Evolutionary conservation across 495 filamentous ascomycete genomes (phyloP), one percentile per base, ranked within the genome.

Genomic region (Cercophora newfieldiana): DNA sequence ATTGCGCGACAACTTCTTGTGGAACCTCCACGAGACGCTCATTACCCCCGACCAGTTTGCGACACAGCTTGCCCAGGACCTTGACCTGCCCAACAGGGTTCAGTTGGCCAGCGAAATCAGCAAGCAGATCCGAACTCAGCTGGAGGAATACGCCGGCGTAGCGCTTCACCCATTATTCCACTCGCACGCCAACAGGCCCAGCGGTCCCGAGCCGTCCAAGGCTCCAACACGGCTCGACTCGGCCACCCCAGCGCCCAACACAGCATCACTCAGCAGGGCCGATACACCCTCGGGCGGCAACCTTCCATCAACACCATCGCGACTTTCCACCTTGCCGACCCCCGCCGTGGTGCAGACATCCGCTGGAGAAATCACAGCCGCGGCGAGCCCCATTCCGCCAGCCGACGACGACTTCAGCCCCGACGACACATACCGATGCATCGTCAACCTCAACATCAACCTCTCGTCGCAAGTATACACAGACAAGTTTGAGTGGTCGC

Each of bases 401-500:
- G 63, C 68, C 21, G 53, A 49, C 24, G 71, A 71, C 56, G 67
- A 74, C 63, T 63, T 65, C 56, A 94, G 94, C 75, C 92, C 90
- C 6, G 92, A 96, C 74, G 94, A 97, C 76, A 91, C 91, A 3
- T 96, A 97, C 74, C 87, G 93, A 63, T 97, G 93, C 73, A 89
- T 98, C 74, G 87, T 98, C 71, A 91, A 83, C 57, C 85, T 99
- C 24, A 96, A 91, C 75, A 93, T 99, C 71, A 97, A 97, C 69
- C 85, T 98, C 22, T 89, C 91, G 58, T 96, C 96, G 66, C 88
- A 90, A 63, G 87, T 98, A 19, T 98, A 97, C 77, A 94, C 91
- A 4, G 95, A 99, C 83, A 96, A 91, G 75, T 98, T 99, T 69
- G 95, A 99, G 74, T 99, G 95, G 95, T 97, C 95, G 19, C 82